These are phyloP conservation scores for Marchantia polymorpha DNA, from an alignment of 225 moss, liverwort and hornwort species.

Conservation along the genomic window DNA sequence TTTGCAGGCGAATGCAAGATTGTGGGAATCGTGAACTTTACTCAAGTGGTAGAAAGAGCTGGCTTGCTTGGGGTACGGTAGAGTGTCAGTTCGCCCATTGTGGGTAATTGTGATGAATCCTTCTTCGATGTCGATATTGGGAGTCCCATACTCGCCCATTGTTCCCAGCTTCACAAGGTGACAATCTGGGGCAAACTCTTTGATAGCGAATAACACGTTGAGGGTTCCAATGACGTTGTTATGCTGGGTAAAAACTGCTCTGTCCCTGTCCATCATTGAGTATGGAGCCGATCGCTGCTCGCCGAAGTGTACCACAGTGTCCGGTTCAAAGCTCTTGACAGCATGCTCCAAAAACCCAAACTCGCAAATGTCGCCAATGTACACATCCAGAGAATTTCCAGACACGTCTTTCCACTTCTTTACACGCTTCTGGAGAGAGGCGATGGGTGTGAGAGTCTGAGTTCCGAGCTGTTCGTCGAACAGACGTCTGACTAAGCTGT, in stretches of 20 bases:
- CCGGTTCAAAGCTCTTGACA: conserved; percentile 71
- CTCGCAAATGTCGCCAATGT: conserved; percentile 84
- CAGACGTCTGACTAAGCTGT: conserved; percentile 80
- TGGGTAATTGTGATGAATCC: conserved; percentile 86
- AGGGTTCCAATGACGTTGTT: conserved; percentile 96
- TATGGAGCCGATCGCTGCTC: conserved; percentile 97
- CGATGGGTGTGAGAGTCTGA: conserved; percentile 80
- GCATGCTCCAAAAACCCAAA: conserved; percentile 91
- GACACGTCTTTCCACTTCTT: conserved; percentile 77
- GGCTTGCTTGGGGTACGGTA: conserved; percentile 91
- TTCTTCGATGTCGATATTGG: conserved; percentile 97
- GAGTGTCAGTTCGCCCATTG: conserved; percentile 90
- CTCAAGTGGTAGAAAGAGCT: conserved; percentile 92
- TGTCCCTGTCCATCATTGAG: conserved; percentile 91
- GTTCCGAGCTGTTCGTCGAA: conserved; percentile 92
- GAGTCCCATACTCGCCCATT: conserved; percentile 98
- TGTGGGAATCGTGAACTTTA: conserved; percentile 92
- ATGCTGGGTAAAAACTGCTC: conserved; percentile 88
- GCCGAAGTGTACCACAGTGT: conserved; percentile 79
- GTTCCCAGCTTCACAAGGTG: conserved; percentile 94
- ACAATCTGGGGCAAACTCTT: conserved; percentile 81
- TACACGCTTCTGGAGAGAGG: conserved; percentile 76
- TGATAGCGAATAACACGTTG: conserved; percentile 88
- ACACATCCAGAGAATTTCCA: conserved; percentile 66
- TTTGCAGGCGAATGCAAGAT: conserved; percentile 90